A percentile compares a stretch with the other conserved stretches of the same genome.
phyloP scores from a whole-genome alignment of 345 rosid species.

The Fremontodendron californicum region DNA sequence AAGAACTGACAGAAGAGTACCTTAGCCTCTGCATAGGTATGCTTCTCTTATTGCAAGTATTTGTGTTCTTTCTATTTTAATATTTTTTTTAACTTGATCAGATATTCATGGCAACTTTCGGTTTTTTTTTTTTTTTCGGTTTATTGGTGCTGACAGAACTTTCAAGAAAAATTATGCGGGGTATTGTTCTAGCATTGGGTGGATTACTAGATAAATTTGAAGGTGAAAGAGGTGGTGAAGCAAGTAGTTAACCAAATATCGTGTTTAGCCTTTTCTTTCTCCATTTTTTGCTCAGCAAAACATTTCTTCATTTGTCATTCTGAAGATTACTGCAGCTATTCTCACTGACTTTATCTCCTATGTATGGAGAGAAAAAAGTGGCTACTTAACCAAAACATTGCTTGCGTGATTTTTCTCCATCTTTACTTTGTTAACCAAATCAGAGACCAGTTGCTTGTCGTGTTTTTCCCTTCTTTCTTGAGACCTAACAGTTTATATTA shows the following conservation, averaged over 20 bases:
- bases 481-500: background rate
- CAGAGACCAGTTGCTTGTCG: background rate
- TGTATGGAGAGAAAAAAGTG: background rate
- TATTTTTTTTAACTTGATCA: too few relatives aligned
- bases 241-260: too few relatives aligned
- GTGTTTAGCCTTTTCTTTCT: background rate
- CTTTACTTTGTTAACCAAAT: background rate
- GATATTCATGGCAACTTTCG: too few relatives aligned
- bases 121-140: too few relatives aligned
- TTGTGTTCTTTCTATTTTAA: too few relatives aligned
- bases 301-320: background rate
- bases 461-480: background rate
- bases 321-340: background rate
- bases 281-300: background rate
- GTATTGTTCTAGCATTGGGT: slow-evolving; percentile 64
- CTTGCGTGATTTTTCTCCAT: background rate
- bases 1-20: background rate
- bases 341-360: background rate
- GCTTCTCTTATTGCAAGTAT: too few relatives aligned
- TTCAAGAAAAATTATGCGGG: slow-evolving; percentile 70
- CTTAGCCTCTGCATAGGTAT: too few relatives aligned
- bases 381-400: background rate
- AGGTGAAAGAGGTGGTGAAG: slow-evolving; percentile 53
- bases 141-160: slow-evolving; percentile 41
- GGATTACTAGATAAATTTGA: slow-evolving; percentile 69